Evolutionary conservation across 208 protist species (phyloP), one percentile per base, ranked within the genome.

Genomic region (Wallacemonas collosoma): DNA sequence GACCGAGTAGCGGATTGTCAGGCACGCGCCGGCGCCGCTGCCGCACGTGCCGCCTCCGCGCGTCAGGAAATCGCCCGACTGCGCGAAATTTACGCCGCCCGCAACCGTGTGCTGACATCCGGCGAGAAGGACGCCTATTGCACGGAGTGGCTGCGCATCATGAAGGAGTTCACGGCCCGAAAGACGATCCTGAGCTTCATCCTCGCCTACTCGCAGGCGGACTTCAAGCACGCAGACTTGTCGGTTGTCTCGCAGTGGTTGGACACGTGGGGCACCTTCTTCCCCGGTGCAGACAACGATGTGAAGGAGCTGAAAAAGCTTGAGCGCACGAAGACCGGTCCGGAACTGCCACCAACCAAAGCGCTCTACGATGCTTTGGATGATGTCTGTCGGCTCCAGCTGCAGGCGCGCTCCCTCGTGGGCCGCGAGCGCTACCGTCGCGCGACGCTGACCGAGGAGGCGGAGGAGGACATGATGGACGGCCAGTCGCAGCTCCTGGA

Each of bases 371-470:
- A 82, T 14, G 80, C 83, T 38, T 55, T 92, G 45, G 88, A 95
- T 60, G 75, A 80, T 35, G 81, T 93, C 43, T 85, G 74, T 63
- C 85, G 88, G 7, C 69, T 92, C 77, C 90, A 95, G 82, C 75
- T 91, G 47, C 87, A 89, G 77, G 88, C 78, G 17, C 78, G 80
- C 63, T 79, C 86, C n/a, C 71, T 90, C 35, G 77, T 95, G 6
- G 83, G 86, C 62, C 86, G 82, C 41, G 86, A 91, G 72, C 86
- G 86, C 35, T 85, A 90, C 72, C 83, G 76, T 54, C 81, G 79
- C 54, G 79, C 69, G 61, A 70, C 81, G 3, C 67, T 74, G 9
- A 83, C 77, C 70, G 86, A 89, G 48, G 81, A 76, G n/a, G 76
- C 81, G 3, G 79, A 85, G 26, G 76, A 92, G 60, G 78, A 89